Evolutionary conservation across 2,329 filamentous ascomycete species (phyloP), one percentile per base, ranked within the genome.

Genomic region (Penicillium freii): DNA sequence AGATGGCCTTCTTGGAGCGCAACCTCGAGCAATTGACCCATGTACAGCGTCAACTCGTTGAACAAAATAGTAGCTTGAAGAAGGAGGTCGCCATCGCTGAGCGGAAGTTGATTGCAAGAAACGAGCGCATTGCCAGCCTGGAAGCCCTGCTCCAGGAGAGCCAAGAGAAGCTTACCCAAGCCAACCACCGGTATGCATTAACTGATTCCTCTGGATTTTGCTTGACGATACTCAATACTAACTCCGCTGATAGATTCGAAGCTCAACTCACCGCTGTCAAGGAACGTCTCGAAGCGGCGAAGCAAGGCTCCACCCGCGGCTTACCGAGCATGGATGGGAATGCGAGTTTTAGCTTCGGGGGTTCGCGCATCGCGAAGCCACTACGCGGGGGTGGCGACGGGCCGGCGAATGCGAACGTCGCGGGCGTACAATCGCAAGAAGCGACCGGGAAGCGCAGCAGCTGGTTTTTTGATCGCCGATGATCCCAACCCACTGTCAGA

Each of bases 41-140:
- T 71, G 94, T 99, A 53, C 94, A 99, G 78, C 87, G 94, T 54
- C 94, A 99, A 78, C 87, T 99, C 13, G 94, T 99, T 33, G 94
- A 99, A 80, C 94, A 99, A 77, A 99, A 99, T 78, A 91, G 91
- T 66, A 89, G 88, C 62, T 82, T 99, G 70, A 99, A 99, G 87
- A 97, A 99, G 82, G 94, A 99, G 78, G 94, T 99, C 54, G 94
- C 94, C 54, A 99, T 99, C 72, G 94, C 94, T 0, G 94, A 99
- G 81, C 87, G 94, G 68, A 99, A 99, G 78, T 83, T 99, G 61
- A 95, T 96, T 74, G 94, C 94, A 25, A 84, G 94, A 67, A 97
- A 97, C 72, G 94, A 99, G 82, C 89, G 94, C 57, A 99, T 99
- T 73, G 88, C 95, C 75, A 95, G 90, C 73, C 81, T 99, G 45